phyloP scores from a whole-genome alignment of 164 flowering plant genomes.

The Annona squamosa region DNA sequence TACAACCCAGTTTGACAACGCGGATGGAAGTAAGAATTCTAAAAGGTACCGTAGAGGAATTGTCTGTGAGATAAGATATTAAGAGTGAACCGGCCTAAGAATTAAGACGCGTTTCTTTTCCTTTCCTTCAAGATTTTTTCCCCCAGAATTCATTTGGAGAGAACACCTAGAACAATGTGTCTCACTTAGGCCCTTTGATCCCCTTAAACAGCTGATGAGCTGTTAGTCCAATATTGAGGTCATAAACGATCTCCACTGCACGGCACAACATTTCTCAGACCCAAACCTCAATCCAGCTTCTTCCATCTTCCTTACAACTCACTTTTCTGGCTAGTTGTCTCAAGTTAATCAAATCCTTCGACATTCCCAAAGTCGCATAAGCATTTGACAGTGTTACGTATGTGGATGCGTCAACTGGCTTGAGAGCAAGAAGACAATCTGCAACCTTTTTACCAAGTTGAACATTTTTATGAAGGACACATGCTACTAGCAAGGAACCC shows the following conservation, averaged over 20 bases:
- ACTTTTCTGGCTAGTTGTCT: slow-evolving; percentile 15
- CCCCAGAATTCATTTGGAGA: neutral
- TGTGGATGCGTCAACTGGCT: slow-evolving; percentile 13
- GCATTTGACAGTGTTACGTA: slow-evolving; percentile 21
- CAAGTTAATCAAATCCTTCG: slow-evolving; percentile 12
- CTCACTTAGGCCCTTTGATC: neutral
- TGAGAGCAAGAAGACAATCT: slow-evolving; percentile 6
- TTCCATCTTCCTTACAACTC: slow-evolving; percentile 20
- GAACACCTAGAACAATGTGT: neutral
- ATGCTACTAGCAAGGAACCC: slow-evolving; percentile 24
- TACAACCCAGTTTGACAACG: neutral
- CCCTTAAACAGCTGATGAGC: neutral
- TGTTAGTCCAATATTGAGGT: neutral
- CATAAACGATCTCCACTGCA: neutral
- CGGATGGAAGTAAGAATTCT: neutral
- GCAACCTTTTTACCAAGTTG: slow-evolving; percentile 16
- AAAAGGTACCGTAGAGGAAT: neutral
- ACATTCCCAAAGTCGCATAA: slow-evolving; percentile 22
- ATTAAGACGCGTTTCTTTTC: neutral
- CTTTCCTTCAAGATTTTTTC: too few species aligned
- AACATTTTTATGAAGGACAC: slow-evolving; percentile 19
- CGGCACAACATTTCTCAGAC: slow-evolving; percentile 4
- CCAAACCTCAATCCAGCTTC: slow-evolving; percentile 25
- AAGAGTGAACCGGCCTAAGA: neutral
- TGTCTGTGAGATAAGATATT: neutral